phyloP scores from a whole-genome alignment of 2,329 filamentous ascomycete species.

The Beauveria brongniartii region DNA sequence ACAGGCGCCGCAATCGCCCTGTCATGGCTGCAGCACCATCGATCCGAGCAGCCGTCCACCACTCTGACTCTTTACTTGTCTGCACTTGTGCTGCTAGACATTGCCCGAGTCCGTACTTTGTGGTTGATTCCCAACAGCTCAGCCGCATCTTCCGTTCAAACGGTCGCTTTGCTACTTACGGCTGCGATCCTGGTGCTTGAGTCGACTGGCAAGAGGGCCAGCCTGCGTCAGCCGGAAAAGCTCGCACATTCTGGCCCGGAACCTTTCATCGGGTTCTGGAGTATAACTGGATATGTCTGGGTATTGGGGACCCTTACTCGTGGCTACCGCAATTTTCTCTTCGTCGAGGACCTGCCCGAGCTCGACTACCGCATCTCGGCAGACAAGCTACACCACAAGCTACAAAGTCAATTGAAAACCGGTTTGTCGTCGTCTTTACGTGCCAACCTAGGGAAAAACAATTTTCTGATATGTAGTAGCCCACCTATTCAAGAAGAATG shows the following conservation, averaged over 20 bases:
- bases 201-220: slow-evolving; percentile 13
- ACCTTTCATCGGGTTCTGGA: slow-evolving; percentile 18
- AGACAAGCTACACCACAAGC: background rate
- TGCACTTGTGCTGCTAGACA: slow-evolving; percentile 33
- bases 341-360: slow-evolving; percentile 23
- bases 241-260: slow-evolving; percentile 2
- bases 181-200: slow-evolving; percentile 28
- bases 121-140: slow-evolving; percentile 20
- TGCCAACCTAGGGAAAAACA: too few species aligned
- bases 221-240: background rate
- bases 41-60: slow-evolving; percentile 28
- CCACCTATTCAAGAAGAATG: slow-evolving; percentile 1
- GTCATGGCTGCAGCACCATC: slow-evolving; percentile 5
- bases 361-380: slow-evolving; percentile 13
- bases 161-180: slow-evolving; percentile 23
- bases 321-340: slow-evolving; percentile 25
- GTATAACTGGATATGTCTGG: slow-evolving; percentile 21
- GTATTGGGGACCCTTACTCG: slow-evolving; percentile 20
- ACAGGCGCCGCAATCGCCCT: background rate
- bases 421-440: background rate
- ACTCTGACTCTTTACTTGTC: slow-evolving; percentile 30
- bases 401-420: slow-evolving; percentile 3
- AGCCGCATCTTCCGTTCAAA: slow-evolving; percentile 23
- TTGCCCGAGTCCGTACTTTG: slow-evolving; percentile 29
- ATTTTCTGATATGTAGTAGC: background rate